Base-by-base conservation (phyloP, 257 asterid genomes). In the Eustoma russellianum region DNA sequence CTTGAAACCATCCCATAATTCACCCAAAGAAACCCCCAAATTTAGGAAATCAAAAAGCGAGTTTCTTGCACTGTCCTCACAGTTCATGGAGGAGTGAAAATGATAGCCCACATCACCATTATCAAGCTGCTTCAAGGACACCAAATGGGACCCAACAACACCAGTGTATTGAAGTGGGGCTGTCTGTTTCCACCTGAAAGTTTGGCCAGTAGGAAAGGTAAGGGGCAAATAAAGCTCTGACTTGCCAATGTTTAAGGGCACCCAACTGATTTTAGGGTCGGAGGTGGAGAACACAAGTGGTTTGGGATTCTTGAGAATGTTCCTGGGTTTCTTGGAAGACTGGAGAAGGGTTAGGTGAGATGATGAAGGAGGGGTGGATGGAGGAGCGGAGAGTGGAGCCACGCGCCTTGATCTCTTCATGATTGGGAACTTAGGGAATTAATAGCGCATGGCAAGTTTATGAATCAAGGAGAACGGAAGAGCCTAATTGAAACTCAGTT, bases 201-300 rank as follows among this genome's bases (percentile, higher is more conserved):
- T 87, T 67, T 86, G 98, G 43, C 98, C 98, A 8, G 98, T 91
- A 55, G 98, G 98, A 66, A 91, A 84, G 17, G 95, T 91, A 64
- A 91, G 94, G 46, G 98, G 94, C 59, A 91, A 60, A 69, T 80
- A 80, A 56, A 91, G 88, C 67, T 87, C 98, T 33, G 90, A 67
- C 65, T 77, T 91, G 57, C 64, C 61, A 28, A 82, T 64, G 51
- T 69, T 71, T 17, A 85, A 77, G 63, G 88, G 85, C 11, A 74
- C 72, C 94, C 90, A 92, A 5, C 68, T 66, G 52, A 48, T 48
- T 46, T 60, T 48, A 68, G 71, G 56, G 58, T 70, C 33, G 65
- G 71, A 52, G 43, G 43, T 38, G 43, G 43, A 38, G 9, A 38
- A 10, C 46, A 73, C 66, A 48, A 44, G 46, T 19, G 75, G 57